phyloP scores from a whole-genome alignment of 2,329 filamentous ascomycete species.

The Trichophyton equinum region DNA sequence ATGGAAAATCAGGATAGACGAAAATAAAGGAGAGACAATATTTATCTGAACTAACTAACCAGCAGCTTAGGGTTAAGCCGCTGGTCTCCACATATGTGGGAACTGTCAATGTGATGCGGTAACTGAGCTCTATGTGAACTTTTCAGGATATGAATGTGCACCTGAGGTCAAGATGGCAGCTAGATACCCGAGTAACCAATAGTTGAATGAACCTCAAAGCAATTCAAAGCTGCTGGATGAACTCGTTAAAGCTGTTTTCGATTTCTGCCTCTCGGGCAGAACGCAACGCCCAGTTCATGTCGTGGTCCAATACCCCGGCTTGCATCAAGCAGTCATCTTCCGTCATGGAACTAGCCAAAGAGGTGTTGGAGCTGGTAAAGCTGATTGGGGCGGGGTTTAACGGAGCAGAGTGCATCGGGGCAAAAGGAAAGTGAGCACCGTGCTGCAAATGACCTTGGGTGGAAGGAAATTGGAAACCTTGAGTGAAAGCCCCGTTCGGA shows the following conservation, averaged over 20 bases:
- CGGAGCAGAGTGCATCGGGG: neutral
- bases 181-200: too few relatives aligned
- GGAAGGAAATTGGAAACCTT: neutral
- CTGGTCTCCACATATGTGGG: neutral
- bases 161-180: too few relatives aligned
- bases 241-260: neutral
- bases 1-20: neutral
- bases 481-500: neutral
- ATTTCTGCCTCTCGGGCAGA: neutral
- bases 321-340: neutral
- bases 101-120: neutral
- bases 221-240: neutral
- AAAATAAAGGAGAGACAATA: neutral
- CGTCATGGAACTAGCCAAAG: too few relatives aligned
- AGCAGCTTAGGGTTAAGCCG: neutral
- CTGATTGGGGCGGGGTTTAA: neutral
- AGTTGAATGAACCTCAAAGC: too few relatives aligned
- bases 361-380: neutral
- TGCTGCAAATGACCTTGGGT: neutral
- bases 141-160: too few relatives aligned
- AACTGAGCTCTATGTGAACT: too few relatives aligned
- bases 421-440: neutral
- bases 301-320: neutral
- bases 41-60: neutral
- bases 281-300: neutral